Conservation (phyloP, 192 early-diverging fungal genomes). For the Phlyctochytrium bullatum region DNA sequence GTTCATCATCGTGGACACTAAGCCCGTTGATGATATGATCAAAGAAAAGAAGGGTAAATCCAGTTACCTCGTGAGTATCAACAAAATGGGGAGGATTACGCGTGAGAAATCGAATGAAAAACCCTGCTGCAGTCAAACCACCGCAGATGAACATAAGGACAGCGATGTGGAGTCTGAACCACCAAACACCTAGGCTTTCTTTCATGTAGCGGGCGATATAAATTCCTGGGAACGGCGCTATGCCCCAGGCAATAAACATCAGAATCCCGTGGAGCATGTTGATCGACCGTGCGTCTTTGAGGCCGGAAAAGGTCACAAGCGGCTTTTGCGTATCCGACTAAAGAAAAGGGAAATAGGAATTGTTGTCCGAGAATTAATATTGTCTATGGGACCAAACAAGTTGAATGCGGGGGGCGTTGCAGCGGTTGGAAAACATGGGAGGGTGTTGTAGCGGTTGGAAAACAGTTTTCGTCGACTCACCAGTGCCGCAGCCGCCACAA, state of each 20-base stretch:
- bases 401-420: too few relatives aligned
- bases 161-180: conserved; percentile 42
- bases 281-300: conserved; percentile 7
- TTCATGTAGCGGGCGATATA: conserved; percentile 47
- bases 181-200: conserved; percentile 27
- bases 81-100: conserved; percentile 24
- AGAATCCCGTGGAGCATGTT: conserved; percentile 39
- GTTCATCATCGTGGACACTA: too few relatives aligned
- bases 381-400: too few relatives aligned
- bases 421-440: too few relatives aligned
- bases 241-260: conserved; percentile 48
- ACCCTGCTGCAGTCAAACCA: conserved; percentile 8
- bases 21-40: not conserved
- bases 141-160: conserved; percentile 20
- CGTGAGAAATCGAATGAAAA: conserved; percentile 21
- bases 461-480: too few relatives aligned
- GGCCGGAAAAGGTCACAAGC: not conserved
- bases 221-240: conserved; percentile 35
- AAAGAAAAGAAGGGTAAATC: not conserved
- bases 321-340: too few relatives aligned
- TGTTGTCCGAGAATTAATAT: too few relatives aligned
- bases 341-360: too few relatives aligned
- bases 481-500: too few relatives aligned
- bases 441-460: too few relatives aligned
- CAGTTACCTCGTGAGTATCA: not conserved